These are phyloP conservation scores for Hsuehochloa calcarea DNA, from an alignment of 176 grass and related monocot species.

Conservation along the genomic window DNA sequence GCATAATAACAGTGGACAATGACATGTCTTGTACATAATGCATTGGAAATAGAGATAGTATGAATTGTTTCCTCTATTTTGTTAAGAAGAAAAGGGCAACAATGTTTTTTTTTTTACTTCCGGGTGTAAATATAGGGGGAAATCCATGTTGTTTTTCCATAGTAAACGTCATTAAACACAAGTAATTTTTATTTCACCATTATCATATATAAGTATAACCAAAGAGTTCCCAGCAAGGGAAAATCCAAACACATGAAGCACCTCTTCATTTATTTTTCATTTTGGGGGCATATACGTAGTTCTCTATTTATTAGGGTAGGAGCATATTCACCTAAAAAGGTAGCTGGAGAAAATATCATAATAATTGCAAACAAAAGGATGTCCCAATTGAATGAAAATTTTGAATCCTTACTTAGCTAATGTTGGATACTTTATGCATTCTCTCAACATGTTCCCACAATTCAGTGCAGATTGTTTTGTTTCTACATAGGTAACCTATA, in stretches of 20 bases:
- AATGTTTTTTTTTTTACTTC: background rate
- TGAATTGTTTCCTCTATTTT: background rate
- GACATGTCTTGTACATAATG: background rate
- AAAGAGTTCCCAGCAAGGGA: background rate
- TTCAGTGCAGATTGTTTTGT: conserved; percentile 42
- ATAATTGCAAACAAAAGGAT: background rate
- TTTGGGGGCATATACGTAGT: background rate
- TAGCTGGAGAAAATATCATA: background rate
- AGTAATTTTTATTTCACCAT: background rate
- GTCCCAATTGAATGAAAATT: conserved; percentile 13
- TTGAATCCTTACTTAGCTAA: conserved; percentile 64
- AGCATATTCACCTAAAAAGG: background rate
- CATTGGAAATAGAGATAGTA: background rate
- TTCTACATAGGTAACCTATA: too few relatives aligned
- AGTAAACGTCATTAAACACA: background rate
- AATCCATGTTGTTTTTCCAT: background rate
- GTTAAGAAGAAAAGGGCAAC: background rate
- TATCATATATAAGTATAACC: background rate
- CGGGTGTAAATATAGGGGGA: background rate
- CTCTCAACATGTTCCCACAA: conserved; percentile 78
- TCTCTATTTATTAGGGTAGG: background rate
- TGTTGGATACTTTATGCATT: conserved; percentile 74
- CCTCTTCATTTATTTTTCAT: background rate
- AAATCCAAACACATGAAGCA: background rate
- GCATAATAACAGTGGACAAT: background rate